Evolutionary conservation across 2,329 filamentous ascomycete species (phyloP).

Genomic region (Aspergillus costaricaensis): DNA sequence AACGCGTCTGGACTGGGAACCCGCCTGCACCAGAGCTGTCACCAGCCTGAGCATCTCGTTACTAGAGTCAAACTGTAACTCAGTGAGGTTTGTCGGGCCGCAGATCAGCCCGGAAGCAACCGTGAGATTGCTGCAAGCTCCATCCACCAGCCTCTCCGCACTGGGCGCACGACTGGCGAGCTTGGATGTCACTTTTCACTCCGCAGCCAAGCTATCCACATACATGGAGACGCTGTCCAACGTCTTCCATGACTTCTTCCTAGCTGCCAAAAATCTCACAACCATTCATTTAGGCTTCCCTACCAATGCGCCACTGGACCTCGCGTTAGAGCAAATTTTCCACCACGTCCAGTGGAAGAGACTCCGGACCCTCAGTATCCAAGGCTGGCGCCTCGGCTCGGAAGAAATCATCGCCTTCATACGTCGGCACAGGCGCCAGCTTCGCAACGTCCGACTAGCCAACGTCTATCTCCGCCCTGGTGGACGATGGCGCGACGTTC

Average conservation of each 20-base stretch:
- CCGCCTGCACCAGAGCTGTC: conserved; percentile 63
- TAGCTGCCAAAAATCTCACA: conserved; percentile 60
- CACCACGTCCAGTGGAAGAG: conserved; percentile 63
- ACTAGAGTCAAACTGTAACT: conserved; percentile 57
- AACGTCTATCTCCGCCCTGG: conserved; percentile 63
- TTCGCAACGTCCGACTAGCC: conserved; percentile 61
- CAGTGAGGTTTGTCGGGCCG: conserved; percentile 62
- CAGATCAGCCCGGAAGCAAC: conserved; percentile 64
- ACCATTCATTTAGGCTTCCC: conserved; percentile 67
- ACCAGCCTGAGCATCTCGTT: conserved; percentile 61
- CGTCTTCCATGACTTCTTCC: conserved; percentile 61
- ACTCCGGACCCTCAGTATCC: conserved; percentile 64
- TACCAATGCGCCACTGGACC: conserved; percentile 56
- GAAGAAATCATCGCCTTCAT: conserved; percentile 63
- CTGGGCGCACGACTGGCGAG: conserved; percentile 61
- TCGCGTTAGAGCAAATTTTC: conserved; percentile 63
- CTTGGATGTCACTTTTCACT: conserved; percentile 65
- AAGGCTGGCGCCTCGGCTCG: conserved; percentile 63
- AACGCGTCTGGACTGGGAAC: conserved; percentile 60
- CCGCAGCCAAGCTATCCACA: conserved; percentile 57
- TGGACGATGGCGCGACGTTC: conserved; percentile 62
- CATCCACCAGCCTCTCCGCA: conserved; percentile 50
- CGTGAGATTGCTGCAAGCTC: conserved; percentile 51
- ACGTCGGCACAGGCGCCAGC: conserved; percentile 56
- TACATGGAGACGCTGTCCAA: conserved; percentile 60